Evolutionary conservation across 805 yeast species (phyloP), one percentile per base, ranked within the genome.

Genomic region (Myxozyma kluyveri): DNA sequence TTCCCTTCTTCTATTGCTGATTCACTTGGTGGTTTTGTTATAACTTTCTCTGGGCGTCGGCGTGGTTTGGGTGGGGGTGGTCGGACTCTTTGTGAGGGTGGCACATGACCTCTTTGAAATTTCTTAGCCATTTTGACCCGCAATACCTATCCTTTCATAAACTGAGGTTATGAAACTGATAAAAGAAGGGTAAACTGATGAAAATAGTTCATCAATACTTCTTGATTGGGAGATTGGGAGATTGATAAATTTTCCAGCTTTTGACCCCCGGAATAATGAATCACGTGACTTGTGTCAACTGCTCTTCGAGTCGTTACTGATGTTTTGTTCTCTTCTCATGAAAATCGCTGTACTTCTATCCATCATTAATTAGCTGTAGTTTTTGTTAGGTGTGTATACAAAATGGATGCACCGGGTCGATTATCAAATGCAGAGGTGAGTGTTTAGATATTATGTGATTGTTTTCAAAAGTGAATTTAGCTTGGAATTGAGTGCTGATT

Each of bases 341-440:
- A 18, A 43, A 2, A 3, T 4, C 3, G 18, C 22, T n/a, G 4
- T 24, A 12, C 12, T 27, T 23, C 9, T 23, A 12, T 10, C 9
- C 33, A 17, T 41, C 19, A 7, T 10, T 3, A 14, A 14, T 4
- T 23, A 14, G 17, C 19, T 27, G 17, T 41, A 5, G 35, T 23
- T 9, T 6, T 6, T 9, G 23, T 5, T 23, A 2, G 2, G 17
- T 23, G 31, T 14, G 6, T 18, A 33, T 24, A 40, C 43, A 35
- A n/a, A 47, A 50, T 50, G 54, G 39, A 47, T 29, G 19, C 54
- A 4, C 46, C 46, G 21, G 31, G 45, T 24, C 47, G 60, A 40
- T 12, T 56, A 42, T 31, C 56, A 14, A 56, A 54, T 29, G 56
- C 45, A 7, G 56, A 53, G 58, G 60, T 56, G 23, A 12, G 54